Evolutionary conservation across 2,329 filamentous ascomycete species (phyloP).

Genomic region (Periconia digitata): DNA sequence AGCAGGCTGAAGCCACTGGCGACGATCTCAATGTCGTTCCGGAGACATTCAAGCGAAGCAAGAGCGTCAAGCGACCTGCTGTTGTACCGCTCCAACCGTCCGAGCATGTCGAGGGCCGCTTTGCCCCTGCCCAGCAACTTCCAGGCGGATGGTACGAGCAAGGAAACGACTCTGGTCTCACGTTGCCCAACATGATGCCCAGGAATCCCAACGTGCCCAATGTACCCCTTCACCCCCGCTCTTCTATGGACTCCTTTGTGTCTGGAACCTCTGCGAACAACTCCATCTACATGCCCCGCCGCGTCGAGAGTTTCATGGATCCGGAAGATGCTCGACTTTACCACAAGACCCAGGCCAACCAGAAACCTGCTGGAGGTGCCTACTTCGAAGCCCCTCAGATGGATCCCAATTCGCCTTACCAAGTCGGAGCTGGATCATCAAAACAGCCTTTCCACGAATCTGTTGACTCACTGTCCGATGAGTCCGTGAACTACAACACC

Average conservation of each 20-base stretch:
- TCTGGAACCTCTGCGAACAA: constrained; percentile 60
- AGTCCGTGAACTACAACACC: constrained; percentile 36
- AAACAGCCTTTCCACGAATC: constrained; percentile 38
- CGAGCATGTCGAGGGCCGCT: constrained; percentile 74
- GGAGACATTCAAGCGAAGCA: constrained; percentile 70
- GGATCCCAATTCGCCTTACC: constrained; percentile 26
- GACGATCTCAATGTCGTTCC: constrained; percentile 90
- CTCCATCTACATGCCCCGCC: constrained; percentile 66
- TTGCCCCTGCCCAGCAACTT: constrained; percentile 69
- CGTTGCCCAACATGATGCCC: constrained; percentile 53
- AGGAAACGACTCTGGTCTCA: constrained; percentile 66
- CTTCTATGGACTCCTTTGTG: constrained; percentile 68
- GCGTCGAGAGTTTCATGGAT: constrained; percentile 75
- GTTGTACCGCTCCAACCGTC: constrained; percentile 70
- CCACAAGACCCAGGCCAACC: constrained; percentile 62
- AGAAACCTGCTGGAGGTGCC: constrained; percentile 49
- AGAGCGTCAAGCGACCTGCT: constrained; percentile 55
- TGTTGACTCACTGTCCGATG: constrained; percentile 39
- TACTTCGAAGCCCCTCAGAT: constrained; percentile 37
- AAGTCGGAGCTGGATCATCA: constrained; percentile 18
- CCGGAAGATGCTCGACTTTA: constrained; percentile 77
- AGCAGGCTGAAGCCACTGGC: constrained; percentile 73
- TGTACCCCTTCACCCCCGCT: constrained; percentile 55
- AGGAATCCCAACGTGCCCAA: constrained; percentile 50
- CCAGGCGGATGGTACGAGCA: constrained; percentile 71